phyloP scores from a whole-genome alignment of 495 filamentous ascomycete species.

The Penicillium pulvis region DNA sequence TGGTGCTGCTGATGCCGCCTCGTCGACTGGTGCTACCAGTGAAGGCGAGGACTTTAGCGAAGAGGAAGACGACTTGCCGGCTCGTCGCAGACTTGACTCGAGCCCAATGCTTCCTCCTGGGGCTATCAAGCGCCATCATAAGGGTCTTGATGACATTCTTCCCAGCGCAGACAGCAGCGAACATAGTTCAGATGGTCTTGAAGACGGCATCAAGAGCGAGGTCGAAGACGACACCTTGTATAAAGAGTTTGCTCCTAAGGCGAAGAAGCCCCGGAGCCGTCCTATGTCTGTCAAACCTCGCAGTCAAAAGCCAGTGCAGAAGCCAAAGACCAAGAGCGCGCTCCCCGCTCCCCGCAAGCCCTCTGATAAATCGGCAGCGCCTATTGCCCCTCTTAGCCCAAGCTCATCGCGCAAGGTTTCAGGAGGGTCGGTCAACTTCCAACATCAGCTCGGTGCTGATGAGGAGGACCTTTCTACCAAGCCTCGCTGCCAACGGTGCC shows the following conservation, averaged over 20 bases:
- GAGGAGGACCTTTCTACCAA: constrained; percentile 91
- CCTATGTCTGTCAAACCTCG: constrained; percentile 38
- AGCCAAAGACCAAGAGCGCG: constrained; percentile 45
- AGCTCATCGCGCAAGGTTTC: constrained; percentile 76
- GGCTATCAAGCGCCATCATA: constrained; percentile 54
- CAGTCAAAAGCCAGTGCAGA: constrained; percentile 39
- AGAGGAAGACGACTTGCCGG: constrained; percentile 64
- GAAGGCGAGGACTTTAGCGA: constrained; percentile 78
- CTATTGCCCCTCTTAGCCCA: constrained; percentile 49
- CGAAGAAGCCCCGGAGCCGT: constrained; percentile 50
- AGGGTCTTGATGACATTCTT: constrained; percentile 62
- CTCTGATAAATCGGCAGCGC: constrained; percentile 52
- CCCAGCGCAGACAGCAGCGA: constrained; percentile 71
- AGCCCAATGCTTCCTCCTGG: constrained; percentile 55
- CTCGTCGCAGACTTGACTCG: constrained; percentile 61
- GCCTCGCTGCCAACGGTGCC: constrained; percentile 95
- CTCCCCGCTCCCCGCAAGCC: constrained; percentile 49
- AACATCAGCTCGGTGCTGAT: constrained; percentile 73
- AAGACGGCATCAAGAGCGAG: constrained; percentile 57
- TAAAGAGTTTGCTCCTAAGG: constrained; percentile 44
- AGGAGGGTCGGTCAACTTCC: constrained; percentile 66
- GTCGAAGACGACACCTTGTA: constrained; percentile 49
- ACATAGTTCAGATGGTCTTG: constrained; percentile 62
- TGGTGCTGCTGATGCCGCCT: constrained; percentile 80
- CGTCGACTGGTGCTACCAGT: constrained; percentile 79